A percentile compares a stretch with the other conserved stretches of the same genome.
Conservation (phyloP, 1,139 yeast genomes). For the Nakaseomyces sp. region DNA sequence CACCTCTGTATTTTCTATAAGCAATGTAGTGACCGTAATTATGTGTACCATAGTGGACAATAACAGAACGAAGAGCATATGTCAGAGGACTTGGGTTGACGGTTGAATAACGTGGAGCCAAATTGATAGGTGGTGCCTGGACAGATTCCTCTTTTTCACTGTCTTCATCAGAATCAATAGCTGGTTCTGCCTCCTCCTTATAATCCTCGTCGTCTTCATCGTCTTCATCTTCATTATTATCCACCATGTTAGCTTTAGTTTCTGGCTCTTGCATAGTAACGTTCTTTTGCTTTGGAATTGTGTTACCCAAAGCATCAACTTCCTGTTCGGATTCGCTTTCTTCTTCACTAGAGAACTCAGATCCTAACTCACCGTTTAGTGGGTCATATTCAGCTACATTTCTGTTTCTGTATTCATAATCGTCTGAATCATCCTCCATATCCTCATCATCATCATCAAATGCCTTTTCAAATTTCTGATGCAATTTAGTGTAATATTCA, state of each 20-base stretch:
- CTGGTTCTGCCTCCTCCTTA: constrained; percentile 11
- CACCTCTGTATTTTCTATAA: constrained; percentile 66
- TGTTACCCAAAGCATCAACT: constrained; percentile 27
- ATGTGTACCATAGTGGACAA: constrained; percentile 89
- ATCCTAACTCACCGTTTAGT: constrained; percentile 19
- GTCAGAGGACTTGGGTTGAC: constrained; percentile 37
- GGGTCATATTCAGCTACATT: constrained; percentile 27
- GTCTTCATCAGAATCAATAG: constrained; percentile 12
- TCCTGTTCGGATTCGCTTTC: constrained; percentile 23
- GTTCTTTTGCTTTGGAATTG: constrained; percentile 16
- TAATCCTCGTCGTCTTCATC: constrained; percentile 11
- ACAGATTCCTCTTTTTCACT: constrained; percentile 10
- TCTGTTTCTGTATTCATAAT: constrained; percentile 9
- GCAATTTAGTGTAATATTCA: constrained; percentile 27
- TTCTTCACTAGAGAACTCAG: constrained; percentile 23
- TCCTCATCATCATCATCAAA: constrained; percentile 30
- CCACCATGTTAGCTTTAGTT: constrained; percentile 7
- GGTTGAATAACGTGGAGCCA: constrained; percentile 12
- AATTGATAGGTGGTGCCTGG: constrained; percentile 7
- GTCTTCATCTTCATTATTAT: constrained; percentile 11
- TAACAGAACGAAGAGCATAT: constrained; percentile 72
- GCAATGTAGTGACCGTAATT: constrained; percentile 93
- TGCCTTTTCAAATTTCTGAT: constrained; percentile 27
- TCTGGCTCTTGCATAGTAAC: constrained; percentile 8
- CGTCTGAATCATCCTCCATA: constrained; percentile 10